Base-by-base conservation (phyloP, 768 basidiomycete species). In the Xanthoconium purpureum region DNA sequence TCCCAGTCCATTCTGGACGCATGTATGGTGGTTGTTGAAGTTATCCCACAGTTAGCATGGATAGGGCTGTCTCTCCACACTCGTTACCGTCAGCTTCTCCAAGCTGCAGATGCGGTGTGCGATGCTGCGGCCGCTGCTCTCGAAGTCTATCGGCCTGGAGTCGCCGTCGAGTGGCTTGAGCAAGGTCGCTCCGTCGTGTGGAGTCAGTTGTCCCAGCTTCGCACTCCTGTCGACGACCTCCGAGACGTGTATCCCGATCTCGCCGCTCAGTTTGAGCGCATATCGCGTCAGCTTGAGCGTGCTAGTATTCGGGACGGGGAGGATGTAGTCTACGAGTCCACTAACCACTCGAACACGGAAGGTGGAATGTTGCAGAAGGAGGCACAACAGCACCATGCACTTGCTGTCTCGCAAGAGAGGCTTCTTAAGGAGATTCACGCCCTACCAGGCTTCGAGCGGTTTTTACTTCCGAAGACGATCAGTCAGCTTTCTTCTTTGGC, bases 81-180 rank as follows among this genome's bases (percentile, higher is more conserved):
- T 45, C 66, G 66, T 10, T 54, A 63, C 12, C 61, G 47, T 29
- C 35, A 35, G 12, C 55, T 66, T 38, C 37, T 29, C 10, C 15
- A 18, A 55, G 40, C 46, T 43, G 60, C 40, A 39, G 55, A 24
- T 48, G 20, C 62, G 14, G 64, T 47, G 3, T 48, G 60, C 11
- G 62, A 65, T 11, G 65, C 65, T 1, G 62, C 65, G 0, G 11
- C 47, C 15, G 13, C 12, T 6, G 39, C 50, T 5, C 6, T 32
- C 5, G 38, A 42, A 0, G 24, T 2, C 6, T 14, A 29, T 9
- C 29, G 8, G n/a, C 47, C 24, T 3, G 54, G 35, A 15, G 39
- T 50, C 13, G 54, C 54, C 12, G 47, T 50, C 8, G 50, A 52
- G 15, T 58, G 52, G 46, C 40, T 58, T 1, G 52, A 54, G 24